A percentile compares a stretch with the other conserved stretches of the same genome.
Conservation (phyloP, 129 eudicot genomes). For the Glebionis coronaria region DNA sequence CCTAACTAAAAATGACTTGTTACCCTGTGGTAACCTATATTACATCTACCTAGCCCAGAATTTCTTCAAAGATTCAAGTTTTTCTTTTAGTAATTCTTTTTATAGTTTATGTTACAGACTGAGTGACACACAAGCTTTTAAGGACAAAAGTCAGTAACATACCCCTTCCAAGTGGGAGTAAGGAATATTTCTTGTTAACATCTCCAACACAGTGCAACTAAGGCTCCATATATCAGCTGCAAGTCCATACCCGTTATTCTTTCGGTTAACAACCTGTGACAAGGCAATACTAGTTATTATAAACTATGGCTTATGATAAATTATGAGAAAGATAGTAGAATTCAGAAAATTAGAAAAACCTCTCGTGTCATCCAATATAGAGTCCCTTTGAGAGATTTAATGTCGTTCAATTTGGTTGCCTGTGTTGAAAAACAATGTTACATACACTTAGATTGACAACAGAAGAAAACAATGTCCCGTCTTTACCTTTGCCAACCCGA, state of each 20-base stretch:
- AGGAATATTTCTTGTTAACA: slow-evolving; percentile 73
- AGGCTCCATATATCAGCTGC: slow-evolving; percentile 96
- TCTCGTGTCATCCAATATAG: slow-evolving; percentile 96
- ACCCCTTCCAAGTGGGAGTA: slow-evolving; percentile 80
- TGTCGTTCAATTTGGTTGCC: slow-evolving; percentile 73
- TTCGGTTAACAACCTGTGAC: slow-evolving; percentile 53
- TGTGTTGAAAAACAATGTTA: slow-evolving; percentile 23
- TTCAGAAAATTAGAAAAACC: slow-evolving; percentile 31
- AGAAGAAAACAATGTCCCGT: slow-evolving; percentile 1
- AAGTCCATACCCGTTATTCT: slow-evolving; percentile 47
- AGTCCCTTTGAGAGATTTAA: slow-evolving; percentile 89
- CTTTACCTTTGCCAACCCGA: slow-evolving; percentile 83
- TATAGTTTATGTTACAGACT: background rate
- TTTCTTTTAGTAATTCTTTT: background rate
- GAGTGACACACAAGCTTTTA: background rate
- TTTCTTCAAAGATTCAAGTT: background rate
- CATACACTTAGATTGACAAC: background rate
- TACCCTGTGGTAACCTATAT: too few species aligned
- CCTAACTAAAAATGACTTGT: too few species aligned
- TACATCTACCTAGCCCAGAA: slow-evolving; percentile 9
- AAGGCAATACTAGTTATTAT: background rate
- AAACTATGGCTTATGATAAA: background rate
- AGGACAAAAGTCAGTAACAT: background rate
- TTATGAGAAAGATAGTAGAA: background rate
- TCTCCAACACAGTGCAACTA: slow-evolving; percentile 87